These are phyloP conservation scores for Aspergillus uvarum DNA, from an alignment of 2,329 filamentous ascomycete genomes.

Conservation along the genomic window DNA sequence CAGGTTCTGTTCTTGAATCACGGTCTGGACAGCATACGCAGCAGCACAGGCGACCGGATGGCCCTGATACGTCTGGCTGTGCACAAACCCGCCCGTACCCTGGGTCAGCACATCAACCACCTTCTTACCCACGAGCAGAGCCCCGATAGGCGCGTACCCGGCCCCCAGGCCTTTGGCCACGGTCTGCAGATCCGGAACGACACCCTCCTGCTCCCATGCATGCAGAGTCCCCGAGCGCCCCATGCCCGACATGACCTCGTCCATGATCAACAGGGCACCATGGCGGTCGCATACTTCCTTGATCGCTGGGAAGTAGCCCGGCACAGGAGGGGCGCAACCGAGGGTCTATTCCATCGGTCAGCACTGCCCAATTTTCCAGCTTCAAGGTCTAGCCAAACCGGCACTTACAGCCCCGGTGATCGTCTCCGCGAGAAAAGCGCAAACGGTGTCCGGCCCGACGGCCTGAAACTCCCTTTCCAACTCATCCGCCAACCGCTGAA, in stretches of 20 bases:
- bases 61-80: conserved; percentile 63
- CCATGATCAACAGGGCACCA: conserved; percentile 72
- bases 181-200: conserved; percentile 60
- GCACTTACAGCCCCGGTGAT: conserved; percentile 68
- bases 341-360: conserved; percentile 50
- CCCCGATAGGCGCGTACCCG: conserved; percentile 57
- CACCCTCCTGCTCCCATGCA: conserved; percentile 58
- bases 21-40: conserved; percentile 61
- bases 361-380: not conserved
- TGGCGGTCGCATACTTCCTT: conserved; percentile 67
- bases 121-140: conserved; percentile 52
- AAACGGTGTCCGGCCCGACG: conserved; percentile 65
- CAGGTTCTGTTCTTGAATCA: conserved; percentile 58
- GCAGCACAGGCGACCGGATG: conserved; percentile 57
- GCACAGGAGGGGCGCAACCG: conserved; percentile 65
- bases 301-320: conserved; percentile 70
- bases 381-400: not conserved
- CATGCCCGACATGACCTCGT: conserved; percentile 72
- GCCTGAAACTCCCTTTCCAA: conserved; percentile 66
- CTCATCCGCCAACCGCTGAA: conserved; percentile 60
- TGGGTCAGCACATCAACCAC: conserved; percentile 51
- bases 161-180: conserved; percentile 61
- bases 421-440: conserved; percentile 71
- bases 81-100: conserved; percentile 53
- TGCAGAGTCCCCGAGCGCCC: conserved; percentile 58